These are phyloP conservation scores for Lotmaria passim DNA, from an alignment of 208 protist genomes.

Conservation along the genomic window DNA sequence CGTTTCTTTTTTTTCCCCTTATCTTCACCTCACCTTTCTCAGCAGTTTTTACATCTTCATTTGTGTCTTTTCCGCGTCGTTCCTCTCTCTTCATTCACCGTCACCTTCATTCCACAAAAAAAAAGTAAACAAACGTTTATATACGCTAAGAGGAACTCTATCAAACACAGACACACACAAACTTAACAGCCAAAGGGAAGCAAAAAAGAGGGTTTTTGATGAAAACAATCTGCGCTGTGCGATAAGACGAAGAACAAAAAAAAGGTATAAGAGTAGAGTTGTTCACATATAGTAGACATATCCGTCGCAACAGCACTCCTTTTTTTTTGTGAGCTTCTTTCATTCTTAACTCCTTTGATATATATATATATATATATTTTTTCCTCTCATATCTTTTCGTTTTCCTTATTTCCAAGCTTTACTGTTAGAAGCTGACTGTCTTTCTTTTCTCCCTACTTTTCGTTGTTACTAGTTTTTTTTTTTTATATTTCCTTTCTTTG, in stretches of 20 bases:
- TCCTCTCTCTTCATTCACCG: not conserved
- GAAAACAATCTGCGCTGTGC: not conserved
- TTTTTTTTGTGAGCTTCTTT: not conserved
- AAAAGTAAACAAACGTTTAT: not conserved
- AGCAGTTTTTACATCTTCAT: not conserved
- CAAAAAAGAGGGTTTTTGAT: not conserved
- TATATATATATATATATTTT: conserved; percentile 2
- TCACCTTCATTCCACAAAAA: not conserved
- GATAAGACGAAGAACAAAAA: conserved; percentile 3
- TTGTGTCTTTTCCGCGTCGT: not conserved
- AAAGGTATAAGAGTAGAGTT: not conserved
- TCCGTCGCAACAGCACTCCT: not conserved
- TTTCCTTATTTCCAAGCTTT: conserved; percentile 4
- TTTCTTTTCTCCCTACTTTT: not conserved
- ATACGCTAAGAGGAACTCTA: not conserved
- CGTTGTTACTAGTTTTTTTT: not conserved
- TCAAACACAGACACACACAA: not conserved
- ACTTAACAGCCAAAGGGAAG: not conserved
- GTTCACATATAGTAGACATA: not conserved
- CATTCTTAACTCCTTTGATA: conserved; percentile 25
- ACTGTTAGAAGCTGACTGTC: not conserved
- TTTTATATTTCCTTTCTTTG: conserved; percentile 3
- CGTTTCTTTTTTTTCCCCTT: conserved; percentile 1
- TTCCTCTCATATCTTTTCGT: conserved; percentile 10
- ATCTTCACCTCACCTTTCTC: conserved; percentile 1